phyloP scores from a whole-genome alignment of 2,329 filamentous ascomycete species.

The Pseudohalonectria lignicola region DNA sequence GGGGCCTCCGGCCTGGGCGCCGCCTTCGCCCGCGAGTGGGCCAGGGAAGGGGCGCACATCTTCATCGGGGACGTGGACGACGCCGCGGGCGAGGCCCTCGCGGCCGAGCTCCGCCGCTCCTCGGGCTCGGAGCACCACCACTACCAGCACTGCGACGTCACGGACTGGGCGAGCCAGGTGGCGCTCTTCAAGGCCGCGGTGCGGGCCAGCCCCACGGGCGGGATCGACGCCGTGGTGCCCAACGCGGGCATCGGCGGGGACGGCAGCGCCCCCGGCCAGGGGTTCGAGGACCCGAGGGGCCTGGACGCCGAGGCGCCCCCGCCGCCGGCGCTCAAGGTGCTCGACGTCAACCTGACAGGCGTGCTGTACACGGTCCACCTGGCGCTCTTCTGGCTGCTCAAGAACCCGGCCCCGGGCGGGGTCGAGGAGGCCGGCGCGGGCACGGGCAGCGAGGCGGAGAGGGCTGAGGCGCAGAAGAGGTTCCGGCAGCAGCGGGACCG shows the following conservation, averaged over 20 bases:
- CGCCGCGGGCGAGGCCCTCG: slow-evolving; percentile 39
- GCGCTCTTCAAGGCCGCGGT: slow-evolving; percentile 49
- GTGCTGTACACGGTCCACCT: slow-evolving; percentile 55
- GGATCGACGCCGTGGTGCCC: slow-evolving; percentile 52
- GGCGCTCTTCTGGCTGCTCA: slow-evolving; percentile 45
- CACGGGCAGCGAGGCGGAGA: slow-evolving; percentile 3
- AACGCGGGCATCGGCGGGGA: slow-evolving; percentile 49
- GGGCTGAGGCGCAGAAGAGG: not conserved
- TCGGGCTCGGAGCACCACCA: slow-evolving; percentile 33
- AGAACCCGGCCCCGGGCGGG: slow-evolving; percentile 22
- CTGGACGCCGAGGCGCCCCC: slow-evolving; percentile 27
- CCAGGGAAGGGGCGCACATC: slow-evolving; percentile 43
- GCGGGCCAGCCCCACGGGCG: slow-evolving; percentile 38
- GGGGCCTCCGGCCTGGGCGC: slow-evolving; percentile 50
- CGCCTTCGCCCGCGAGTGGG: slow-evolving; percentile 40
- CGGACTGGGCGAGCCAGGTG: slow-evolving; percentile 52
- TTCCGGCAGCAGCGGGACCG: slow-evolving; percentile 30
- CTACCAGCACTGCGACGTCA: slow-evolving; percentile 52
- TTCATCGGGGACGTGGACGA: slow-evolving; percentile 54
- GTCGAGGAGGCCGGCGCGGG: slow-evolving; percentile 14
- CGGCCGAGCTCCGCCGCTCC: slow-evolving; percentile 33
- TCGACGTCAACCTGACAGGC: slow-evolving; percentile 53
- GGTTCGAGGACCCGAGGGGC: slow-evolving; percentile 34
- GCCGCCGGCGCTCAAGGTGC: slow-evolving; percentile 37
- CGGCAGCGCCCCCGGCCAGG: slow-evolving; percentile 10